A percentile compares a stretch with the other conserved stretches of the same genome.
These are phyloP conservation scores for Aspergillus wentii DNA, from an alignment of 495 filamentous ascomycete species.

Conservation along the genomic window DNA sequence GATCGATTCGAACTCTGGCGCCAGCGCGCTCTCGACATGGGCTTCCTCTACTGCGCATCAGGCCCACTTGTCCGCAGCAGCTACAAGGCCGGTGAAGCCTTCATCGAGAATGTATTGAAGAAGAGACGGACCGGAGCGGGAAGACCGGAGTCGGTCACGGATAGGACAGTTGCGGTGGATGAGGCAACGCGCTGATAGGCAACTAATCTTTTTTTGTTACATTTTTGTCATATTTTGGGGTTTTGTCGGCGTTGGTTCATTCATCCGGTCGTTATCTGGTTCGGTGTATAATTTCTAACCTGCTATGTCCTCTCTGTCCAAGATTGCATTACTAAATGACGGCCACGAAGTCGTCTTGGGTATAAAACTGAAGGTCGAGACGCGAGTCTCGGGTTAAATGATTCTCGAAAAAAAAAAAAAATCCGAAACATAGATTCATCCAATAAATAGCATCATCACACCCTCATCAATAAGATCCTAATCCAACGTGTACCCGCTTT, in stretches of 20 bases:
- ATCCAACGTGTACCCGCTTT: slow-evolving; percentile 4
- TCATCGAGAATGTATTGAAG: slow-evolving; percentile 96
- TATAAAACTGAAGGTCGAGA: no score
- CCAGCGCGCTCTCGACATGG: slow-evolving; percentile 85
- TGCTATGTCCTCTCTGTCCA: no score
- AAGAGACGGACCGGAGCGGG: slow-evolving; percentile 59
- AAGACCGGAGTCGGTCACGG: slow-evolving; percentile 11
- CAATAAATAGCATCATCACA: no score
- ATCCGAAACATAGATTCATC: no score
- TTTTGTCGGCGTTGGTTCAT: slow-evolving; percentile 1
- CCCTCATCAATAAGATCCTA: neutral
- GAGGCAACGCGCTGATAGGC: slow-evolving; percentile 30
- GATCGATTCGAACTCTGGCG: slow-evolving; percentile 88
- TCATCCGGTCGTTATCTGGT: no score
- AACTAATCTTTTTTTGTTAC: slow-evolving; percentile 8
- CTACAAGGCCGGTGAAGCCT: slow-evolving; percentile 97
- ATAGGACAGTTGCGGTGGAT: slow-evolving; percentile 17
- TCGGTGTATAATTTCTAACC: neutral
- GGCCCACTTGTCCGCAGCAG: slow-evolving; percentile 88
- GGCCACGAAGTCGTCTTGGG: no score
- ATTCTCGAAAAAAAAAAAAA: no score
- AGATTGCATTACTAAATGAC: no score
- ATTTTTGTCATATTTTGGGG: slow-evolving; percentile 5
- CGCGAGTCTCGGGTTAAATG: no score
- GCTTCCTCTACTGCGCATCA: slow-evolving; percentile 93